A percentile compares a stretch with the other conserved stretches of the same genome.
These are phyloP conservation scores for Daldinia sp. DNA, from an alignment of 2,329 filamentous ascomycete species.

Conservation along the genomic window DNA sequence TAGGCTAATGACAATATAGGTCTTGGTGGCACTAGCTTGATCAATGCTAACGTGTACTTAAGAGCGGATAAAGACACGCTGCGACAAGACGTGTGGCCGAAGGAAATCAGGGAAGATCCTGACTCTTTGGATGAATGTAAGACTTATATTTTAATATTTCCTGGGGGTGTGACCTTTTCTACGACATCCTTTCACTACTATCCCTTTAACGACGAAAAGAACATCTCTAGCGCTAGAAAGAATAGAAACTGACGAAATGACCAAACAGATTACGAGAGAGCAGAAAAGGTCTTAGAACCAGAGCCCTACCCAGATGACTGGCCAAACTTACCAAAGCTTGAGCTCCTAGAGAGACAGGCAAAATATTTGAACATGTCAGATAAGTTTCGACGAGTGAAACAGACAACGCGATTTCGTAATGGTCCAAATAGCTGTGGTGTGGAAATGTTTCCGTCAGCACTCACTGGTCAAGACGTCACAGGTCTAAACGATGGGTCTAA, in stretches of 20 bases:
- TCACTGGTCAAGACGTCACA: conserved; percentile 72
- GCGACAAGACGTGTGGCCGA: conserved; percentile 67
- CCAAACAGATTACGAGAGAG: conserved; percentile 67
- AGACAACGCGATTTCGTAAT: conserved; percentile 73
- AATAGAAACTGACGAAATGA: conserved; percentile 14
- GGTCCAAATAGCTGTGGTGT: conserved; percentile 74
- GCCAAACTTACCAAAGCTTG: conserved; percentile 69
- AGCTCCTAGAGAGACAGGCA: conserved; percentile 69
- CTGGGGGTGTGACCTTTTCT: neutral
- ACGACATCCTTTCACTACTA: neutral
- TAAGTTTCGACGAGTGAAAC: conserved; percentile 67
- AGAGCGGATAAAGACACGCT: conserved; percentile 68
- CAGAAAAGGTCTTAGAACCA: conserved; percentile 68
- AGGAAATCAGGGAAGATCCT: conserved; percentile 63
- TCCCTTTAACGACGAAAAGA: neutral
- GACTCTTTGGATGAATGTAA: conserved; percentile 62
- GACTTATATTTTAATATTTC: conserved; percentile 42
- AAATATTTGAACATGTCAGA: conserved; percentile 61
- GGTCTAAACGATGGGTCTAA: conserved; percentile 77
- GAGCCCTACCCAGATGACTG: conserved; percentile 68
- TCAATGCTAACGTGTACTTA: conserved; percentile 77
- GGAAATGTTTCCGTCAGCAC: conserved; percentile 69
- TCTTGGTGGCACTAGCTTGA: conserved; percentile 73
- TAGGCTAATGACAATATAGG: conserved; percentile 53
- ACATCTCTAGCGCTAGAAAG: neutral